Percentiles rank a stretch among this genome's conserved stretches.
Conservation (phyloP, 2,329 filamentous ascomycete genomes). For the Calycina herbarum region DNA sequence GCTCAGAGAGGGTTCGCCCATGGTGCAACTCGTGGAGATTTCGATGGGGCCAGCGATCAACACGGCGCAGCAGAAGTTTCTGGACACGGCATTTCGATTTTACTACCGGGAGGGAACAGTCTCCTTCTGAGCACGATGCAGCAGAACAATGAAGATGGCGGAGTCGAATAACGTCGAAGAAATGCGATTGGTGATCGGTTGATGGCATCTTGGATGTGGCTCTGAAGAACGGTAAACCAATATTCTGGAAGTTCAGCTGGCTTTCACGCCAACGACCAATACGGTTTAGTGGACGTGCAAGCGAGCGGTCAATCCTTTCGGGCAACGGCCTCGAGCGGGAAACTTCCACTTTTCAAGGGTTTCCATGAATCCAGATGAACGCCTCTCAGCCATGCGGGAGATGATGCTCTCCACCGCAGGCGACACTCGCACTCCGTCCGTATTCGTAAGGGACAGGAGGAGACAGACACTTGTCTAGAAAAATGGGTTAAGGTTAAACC, state of each 20-base stretch:
- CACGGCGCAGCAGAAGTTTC: constrained; percentile 1
- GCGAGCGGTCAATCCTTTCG: constrained; percentile 1
- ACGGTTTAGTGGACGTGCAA: background rate
- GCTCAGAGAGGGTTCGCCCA: background rate
- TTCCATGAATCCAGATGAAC: constrained; percentile 6
- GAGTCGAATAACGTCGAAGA: background rate
- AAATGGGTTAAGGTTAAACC: no score
- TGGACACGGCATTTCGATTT: background rate
- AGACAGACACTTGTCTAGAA: no score
- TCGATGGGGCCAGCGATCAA: background rate
- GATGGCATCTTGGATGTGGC: background rate
- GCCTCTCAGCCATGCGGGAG: constrained; percentile 3
- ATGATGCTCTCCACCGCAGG: background rate
- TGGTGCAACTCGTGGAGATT: background rate
- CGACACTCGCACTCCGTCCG: background rate
- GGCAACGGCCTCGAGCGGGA: background rate
- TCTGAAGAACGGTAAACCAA: constrained; percentile 1
- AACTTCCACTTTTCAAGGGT: constrained; percentile 2
- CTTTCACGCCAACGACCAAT: constrained; percentile 1
- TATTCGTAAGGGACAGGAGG: background rate
- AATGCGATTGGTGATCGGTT: constrained; percentile 6
- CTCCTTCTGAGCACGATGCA: background rate
- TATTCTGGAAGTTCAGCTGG: constrained; percentile 6
- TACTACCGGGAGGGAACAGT: background rate
- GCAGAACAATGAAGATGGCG: background rate